A percentile compares a stretch with the other conserved stretches of the same genome.
These are phyloP conservation scores for Fusarium caatingaense DNA, from an alignment of 2,329 filamentous ascomycete species.

Conservation along the genomic window DNA sequence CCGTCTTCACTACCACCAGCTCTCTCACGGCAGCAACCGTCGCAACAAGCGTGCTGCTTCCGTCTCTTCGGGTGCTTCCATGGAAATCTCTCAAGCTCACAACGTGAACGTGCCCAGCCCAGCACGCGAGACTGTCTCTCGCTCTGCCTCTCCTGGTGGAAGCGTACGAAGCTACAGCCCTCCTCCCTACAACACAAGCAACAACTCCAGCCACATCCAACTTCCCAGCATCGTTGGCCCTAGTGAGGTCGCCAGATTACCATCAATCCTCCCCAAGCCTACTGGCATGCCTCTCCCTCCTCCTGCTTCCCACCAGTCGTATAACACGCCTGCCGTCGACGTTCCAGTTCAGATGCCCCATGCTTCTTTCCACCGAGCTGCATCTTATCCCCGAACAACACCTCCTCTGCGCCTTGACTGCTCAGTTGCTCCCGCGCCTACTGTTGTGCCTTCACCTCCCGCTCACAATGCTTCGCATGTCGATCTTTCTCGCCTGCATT, in stretches of 20 bases:
- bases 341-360: slow-evolving; percentile 59
- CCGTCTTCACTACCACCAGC: slow-evolving; percentile 87
- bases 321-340: slow-evolving; percentile 57
- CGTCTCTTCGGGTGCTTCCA: slow-evolving; percentile 70
- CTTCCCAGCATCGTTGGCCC: slow-evolving; percentile 64
- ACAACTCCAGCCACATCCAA: slow-evolving; percentile 58
- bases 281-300: slow-evolving; percentile 60
- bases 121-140: slow-evolving; percentile 60
- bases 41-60: slow-evolving; percentile 83
- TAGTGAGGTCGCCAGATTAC: slow-evolving; percentile 61
- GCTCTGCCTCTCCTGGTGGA: slow-evolving; percentile 61
- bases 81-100: slow-evolving; percentile 63
- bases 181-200: slow-evolving; percentile 54
- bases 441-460: slow-evolving; percentile 51
- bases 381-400: slow-evolving; percentile 52
- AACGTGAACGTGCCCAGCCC: slow-evolving; percentile 60
- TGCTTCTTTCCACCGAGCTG: slow-evolving; percentile 51
- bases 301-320: slow-evolving; percentile 54
- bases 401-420: slow-evolving; percentile 71
- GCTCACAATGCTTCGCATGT: slow-evolving; percentile 59
- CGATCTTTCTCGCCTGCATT: slow-evolving; percentile 73
- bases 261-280: slow-evolving; percentile 75
- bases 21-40: slow-evolving; percentile 84
- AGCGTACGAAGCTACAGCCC: slow-evolving; percentile 59
- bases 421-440: slow-evolving; percentile 56